These are phyloP conservation scores for Colletotrichum cereale DNA, from an alignment of 2,329 filamentous ascomycete genomes.

Conservation along the genomic window DNA sequence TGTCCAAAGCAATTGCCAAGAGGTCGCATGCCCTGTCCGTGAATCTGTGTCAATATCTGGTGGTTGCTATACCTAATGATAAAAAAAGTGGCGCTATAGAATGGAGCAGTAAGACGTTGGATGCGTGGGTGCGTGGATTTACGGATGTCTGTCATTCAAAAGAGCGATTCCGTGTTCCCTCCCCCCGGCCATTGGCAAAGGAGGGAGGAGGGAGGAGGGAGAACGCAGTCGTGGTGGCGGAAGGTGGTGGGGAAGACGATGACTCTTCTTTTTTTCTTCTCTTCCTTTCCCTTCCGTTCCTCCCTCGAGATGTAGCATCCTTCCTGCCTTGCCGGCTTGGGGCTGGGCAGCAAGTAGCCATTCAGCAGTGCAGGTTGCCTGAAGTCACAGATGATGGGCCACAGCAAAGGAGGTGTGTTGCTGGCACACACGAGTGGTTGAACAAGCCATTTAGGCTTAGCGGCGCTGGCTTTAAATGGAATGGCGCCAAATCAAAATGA, in stretches of 20 bases:
- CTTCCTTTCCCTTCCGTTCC: conserved; percentile 6
- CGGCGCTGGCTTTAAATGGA: not conserved
- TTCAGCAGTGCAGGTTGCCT: conserved; percentile 27
- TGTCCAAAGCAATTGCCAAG: conserved; percentile 11
- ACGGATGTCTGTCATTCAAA: not conserved
- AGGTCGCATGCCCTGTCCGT: not conserved
- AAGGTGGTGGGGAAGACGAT: conserved; percentile 11
- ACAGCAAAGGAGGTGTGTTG: conserved; percentile 34
- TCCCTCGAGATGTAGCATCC: not conserved
- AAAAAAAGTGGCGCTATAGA: not conserved
- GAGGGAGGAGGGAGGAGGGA: not conserved
- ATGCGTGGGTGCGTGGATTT: conserved; percentile 18
- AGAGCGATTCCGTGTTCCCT: conserved; percentile 3
- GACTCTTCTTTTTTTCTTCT: conserved; percentile 15
- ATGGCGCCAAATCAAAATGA: not conserved
- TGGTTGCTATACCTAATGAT: conserved; percentile 2
- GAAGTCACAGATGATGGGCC: conserved; percentile 29
- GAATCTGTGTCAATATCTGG: not conserved
- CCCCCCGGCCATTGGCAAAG: not conserved
- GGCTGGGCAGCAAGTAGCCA: conserved; percentile 39
- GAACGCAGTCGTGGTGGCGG: conserved; percentile 24
- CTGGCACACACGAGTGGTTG: conserved; percentile 31
- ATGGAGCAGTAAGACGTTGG: conserved; percentile 2
- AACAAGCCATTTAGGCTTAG: conserved; percentile 25
- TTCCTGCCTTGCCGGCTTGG: conserved; percentile 31